A percentile compares a stretch with the other conserved stretches of the same genome.
These are phyloP conservation scores for Cercospora brassicicola DNA, from an alignment of 2,329 filamentous ascomycete species.

Conservation along the genomic window DNA sequence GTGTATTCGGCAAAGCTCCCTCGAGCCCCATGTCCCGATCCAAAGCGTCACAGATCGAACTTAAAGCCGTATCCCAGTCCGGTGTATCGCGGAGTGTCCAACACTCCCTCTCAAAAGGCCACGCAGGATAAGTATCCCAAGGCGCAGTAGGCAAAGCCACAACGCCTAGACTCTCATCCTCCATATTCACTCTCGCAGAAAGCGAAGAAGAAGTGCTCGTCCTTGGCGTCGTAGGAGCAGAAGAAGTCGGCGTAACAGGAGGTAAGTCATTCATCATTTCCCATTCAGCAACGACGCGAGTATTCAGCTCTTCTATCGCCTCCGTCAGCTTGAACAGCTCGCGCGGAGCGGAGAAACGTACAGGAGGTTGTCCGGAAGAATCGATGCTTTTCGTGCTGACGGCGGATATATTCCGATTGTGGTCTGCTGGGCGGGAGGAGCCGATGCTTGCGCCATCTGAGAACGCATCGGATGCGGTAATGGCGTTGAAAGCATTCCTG, in stretches of 20 bases:
- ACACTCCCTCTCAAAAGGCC: conserved; percentile 60
- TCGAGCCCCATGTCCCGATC: conserved; percentile 67
- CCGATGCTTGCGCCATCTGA: background rate
- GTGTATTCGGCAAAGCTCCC: conserved; percentile 62
- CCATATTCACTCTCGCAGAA: background rate
- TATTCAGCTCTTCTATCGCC: conserved; percentile 63
- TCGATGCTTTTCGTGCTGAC: conserved; percentile 5
- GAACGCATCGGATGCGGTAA: conserved; percentile 21
- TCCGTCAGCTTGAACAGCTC: conserved; percentile 90
- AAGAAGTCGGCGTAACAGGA: conserved; percentile 38
- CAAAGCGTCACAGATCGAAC: conserved; percentile 61
- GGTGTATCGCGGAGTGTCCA: conserved; percentile 52
- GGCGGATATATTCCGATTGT: background rate
- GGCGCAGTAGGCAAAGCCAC: conserved; percentile 41
- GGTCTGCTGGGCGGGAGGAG: background rate
- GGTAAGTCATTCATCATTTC: conserved; percentile 52
- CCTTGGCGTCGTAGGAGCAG: conserved; percentile 4
- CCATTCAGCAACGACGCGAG: conserved; percentile 63
- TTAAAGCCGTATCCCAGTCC: conserved; percentile 44
- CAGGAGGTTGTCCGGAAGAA: conserved; percentile 43
- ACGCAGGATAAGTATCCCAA: conserved; percentile 57
- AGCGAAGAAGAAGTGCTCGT: background rate
- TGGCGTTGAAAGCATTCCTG: conserved; percentile 20
- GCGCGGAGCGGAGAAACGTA: conserved; percentile 77
- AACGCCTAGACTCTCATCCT: background rate